Evolutionary conservation across 164 flowering plant genomes (phyloP), one percentile per base, ranked within the genome.

Genomic region (Sedum album): DNA sequence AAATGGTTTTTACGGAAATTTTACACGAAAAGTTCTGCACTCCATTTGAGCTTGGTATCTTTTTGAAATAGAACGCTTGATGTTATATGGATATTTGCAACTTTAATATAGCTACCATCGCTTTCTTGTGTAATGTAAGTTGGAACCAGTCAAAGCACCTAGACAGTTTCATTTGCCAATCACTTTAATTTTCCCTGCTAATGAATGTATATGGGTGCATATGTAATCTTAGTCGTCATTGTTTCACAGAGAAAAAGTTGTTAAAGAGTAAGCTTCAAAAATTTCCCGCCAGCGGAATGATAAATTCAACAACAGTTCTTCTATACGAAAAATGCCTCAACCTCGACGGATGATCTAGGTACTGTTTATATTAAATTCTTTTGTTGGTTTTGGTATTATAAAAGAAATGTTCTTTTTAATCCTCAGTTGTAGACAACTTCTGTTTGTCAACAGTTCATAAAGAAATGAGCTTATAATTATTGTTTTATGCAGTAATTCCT

Each of bases 311-410:
- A 79, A 75, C 67, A 77, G 48, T 67, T 51, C 80, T 33, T 14
- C 63, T 25, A 70, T 21, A 85, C 75, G 53, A 87, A 79, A 77
- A 82, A 87, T 69, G 78, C 70, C 2, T 86, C 91, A 2, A 91
- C 97, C 20, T 87, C 91, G 60, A 87, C 95, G 17, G 88, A 85
- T 53, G 90, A 86, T 76, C 77, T 91, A 78, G 90, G 95, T 91
- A 74, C 67, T 74, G 13, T 11, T 2, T 2, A 57, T 26, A n/a
- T 28, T 7, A 38, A 39, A 10, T 6, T 23, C 17, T 23, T 65
- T 36, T 23, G 4, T 64, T 33, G 65, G 15, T 17, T 31, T 63
- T 18, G 10, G 13, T 31, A 28, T 62, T 2, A 31, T 6, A 14
- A 4, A 57, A 57, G 67, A 65, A 15, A 1, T 25, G 20, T 42